Percentiles rank a stretch among this genome's conserved stretches.
phyloP scores from a whole-genome alignment of 495 filamentous ascomycete species.

The Penicillium maclennaniae region DNA sequence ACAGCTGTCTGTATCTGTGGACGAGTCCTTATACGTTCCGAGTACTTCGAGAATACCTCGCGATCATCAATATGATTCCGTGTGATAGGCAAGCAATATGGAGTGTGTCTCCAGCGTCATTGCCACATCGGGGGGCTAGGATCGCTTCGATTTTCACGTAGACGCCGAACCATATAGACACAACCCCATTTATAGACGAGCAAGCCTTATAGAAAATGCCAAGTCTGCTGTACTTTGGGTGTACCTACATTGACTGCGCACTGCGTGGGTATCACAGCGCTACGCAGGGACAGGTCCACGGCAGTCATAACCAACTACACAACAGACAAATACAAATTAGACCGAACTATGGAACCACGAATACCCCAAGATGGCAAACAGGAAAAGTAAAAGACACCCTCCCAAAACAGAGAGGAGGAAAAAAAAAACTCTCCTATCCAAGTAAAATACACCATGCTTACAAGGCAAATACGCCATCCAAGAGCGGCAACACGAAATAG shows the following conservation, averaged over 20 bases:
- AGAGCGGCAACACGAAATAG: neutral
- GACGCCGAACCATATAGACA: neutral
- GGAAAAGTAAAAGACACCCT: neutral
- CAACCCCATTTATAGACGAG: neutral
- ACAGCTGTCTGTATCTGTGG: neutral
- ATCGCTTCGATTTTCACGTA: neutral
- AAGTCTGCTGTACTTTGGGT: neutral
- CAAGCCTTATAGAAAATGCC: neutral
- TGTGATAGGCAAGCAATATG: neutral
- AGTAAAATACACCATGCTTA: slow-evolving; percentile 2
- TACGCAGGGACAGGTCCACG: slow-evolving; percentile 1
- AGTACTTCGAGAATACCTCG: neutral
- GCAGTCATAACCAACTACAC: too few species aligned
- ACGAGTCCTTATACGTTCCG: neutral
- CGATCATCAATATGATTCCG: too few species aligned
- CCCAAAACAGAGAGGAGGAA: slow-evolving; percentile 1
- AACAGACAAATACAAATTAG: too few species aligned
- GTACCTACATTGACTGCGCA: neutral
- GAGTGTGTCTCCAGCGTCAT: neutral
- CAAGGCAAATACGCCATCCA: neutral
- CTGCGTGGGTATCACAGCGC: slow-evolving; percentile 4
- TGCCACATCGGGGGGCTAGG: neutral
- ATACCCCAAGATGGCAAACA: neutral
- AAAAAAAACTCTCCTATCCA: neutral
- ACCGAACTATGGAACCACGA: neutral